These are phyloP conservation scores for Pilasporangium apinafurcum DNA, from an alignment of 352 stramenopile species.

Conservation along the genomic window DNA sequence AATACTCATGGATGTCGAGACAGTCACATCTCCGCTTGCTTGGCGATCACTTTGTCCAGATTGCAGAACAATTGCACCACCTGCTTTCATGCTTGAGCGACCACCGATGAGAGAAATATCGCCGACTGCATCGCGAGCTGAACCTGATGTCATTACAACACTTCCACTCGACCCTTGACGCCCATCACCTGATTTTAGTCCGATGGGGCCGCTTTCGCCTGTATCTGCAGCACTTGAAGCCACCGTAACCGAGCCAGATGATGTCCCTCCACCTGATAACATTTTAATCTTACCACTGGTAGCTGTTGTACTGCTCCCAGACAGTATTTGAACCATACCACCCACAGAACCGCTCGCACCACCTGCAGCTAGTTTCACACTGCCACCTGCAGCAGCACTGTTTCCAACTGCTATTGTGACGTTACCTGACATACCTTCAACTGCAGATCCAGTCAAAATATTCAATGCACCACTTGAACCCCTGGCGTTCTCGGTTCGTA, in stretches of 20 bases:
- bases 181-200: slow-evolving; percentile 14
- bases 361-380: too few species aligned
- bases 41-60: slow-evolving; percentile 11
- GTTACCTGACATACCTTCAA: slow-evolving; percentile 6
- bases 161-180: slow-evolving; percentile 14
- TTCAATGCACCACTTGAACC: too few species aligned
- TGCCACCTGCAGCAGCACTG: too few species aligned
- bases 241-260: background rate
- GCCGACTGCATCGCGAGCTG: slow-evolving; percentile 8
- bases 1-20: too few species aligned
- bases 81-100: slow-evolving; percentile 8
- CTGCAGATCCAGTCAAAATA: slow-evolving; percentile 6
- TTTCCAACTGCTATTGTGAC: too few species aligned
- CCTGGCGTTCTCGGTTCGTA: too few species aligned
- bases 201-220: too few species aligned
- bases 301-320: background rate
- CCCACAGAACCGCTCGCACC: background rate
- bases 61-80: slow-evolving; percentile 7
- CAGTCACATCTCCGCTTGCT: slow-evolving; percentile 9
- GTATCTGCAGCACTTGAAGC: too few species aligned
- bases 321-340: background rate
- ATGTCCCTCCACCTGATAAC: background rate
- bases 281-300: slow-evolving; percentile 2
- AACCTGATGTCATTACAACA: slow-evolving; percentile 14
- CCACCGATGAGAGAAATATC: slow-evolving; percentile 12